Evolutionary conservation across 2,329 filamentous ascomycete genomes (phyloP).

Genomic region (Sclerotinia subarctica): DNA sequence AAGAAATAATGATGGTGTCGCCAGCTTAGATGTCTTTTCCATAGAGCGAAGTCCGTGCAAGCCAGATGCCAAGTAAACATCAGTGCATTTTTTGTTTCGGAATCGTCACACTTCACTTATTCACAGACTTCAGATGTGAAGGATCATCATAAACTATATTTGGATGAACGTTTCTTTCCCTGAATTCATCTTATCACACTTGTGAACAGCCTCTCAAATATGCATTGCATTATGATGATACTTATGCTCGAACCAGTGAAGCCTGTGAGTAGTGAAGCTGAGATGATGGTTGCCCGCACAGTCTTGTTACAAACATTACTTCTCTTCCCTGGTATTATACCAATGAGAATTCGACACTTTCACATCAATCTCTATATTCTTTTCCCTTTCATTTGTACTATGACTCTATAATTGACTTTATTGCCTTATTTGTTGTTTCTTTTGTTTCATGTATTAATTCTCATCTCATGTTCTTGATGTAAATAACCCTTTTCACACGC

Average conservation of each 20-base stretch:
- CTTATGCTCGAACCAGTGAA: slow-evolving; percentile 14
- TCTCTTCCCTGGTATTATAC: background rate
- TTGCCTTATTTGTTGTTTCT: background rate
- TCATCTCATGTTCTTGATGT: background rate
- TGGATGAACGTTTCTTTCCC: background rate
- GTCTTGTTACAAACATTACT: slow-evolving; percentile 8
- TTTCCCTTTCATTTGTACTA: background rate
- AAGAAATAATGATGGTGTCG: background rate
- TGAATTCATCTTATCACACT: background rate
- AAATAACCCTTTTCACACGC: background rate
- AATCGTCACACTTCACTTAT: background rate
- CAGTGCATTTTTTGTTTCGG: slow-evolving; percentile 19
- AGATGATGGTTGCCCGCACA: slow-evolving; percentile 2
- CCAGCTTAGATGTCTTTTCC: background rate
- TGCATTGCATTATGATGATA: background rate
- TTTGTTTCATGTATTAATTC: background rate
- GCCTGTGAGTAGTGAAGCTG: slow-evolving; percentile 9
- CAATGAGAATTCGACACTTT: background rate
- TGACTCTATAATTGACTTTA: background rate
- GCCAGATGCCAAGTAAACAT: background rate
- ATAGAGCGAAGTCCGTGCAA: background rate
- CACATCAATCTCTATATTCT: background rate
- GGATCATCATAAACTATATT: background rate
- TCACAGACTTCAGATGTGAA: background rate
- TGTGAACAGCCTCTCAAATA: background rate